Evolutionary conservation across 2,329 filamentous ascomycete genomes (phyloP), one percentile per base, ranked within the genome.

Genomic region (Hymenoscyphus fructigenus): DNA sequence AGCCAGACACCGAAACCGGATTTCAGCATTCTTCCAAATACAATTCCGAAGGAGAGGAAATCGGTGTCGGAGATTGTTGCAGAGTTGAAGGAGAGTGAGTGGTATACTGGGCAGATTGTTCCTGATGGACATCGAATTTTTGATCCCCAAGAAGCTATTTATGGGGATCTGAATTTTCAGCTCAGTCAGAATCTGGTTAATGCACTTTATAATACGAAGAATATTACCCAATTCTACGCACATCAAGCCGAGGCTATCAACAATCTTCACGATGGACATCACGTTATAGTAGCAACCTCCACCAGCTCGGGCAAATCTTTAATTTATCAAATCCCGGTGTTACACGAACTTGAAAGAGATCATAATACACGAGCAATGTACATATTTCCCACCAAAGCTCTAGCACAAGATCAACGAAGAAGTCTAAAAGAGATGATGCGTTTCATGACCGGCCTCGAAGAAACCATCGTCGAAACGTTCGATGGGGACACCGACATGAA

Each of bases 201-300:
- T 76, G 94, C 95, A 0, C 78, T 99, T 0, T 99, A 96, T 79
- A 98, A 98, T 71, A 91, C 92, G 9, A 91, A 90, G 71, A 88
- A 88, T 2, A 98, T 99, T 65, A 91, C 89, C 0, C 85, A 90
- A 65, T 85, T 99, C 44, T 99, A 96, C 74, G 88, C 91, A 0
- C 95, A 99, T 76, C 95, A 99, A 78, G 88, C 93, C 0, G 91
- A 96, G 78, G 95, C 95, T 0, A 92, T 99, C 71, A 99, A 99
- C 74, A 87, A 90, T 66, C 81, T 99, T 1, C 84, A 94, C 63
- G 85, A 90, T 2, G 94, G 93, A 0, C 85, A 89, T 44, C 88
- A 97, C 75, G 92, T 98, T 15, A 94, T 99, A 60, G 90, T 99
- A 1, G 89, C 93, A 1, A 99, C 95, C 0, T 96, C 94, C 0